These are phyloP conservation scores for Colletotrichum brevisporum DNA, from an alignment of 2,329 filamentous ascomycete species.

Conservation along the genomic window DNA sequence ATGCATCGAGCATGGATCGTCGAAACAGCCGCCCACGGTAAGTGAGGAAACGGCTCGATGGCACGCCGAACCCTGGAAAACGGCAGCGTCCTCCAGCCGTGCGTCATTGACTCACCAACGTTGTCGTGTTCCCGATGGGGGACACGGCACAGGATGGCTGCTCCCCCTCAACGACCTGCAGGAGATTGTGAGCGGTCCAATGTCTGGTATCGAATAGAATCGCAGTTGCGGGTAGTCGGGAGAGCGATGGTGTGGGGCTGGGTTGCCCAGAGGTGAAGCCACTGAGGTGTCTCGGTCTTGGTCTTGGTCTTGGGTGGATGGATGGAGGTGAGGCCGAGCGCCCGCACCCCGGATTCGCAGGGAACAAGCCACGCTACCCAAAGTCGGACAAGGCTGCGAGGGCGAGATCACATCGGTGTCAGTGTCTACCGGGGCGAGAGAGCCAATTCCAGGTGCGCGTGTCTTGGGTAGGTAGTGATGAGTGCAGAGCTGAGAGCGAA, in stretches of 20 bases:
- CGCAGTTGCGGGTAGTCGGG: conserved; percentile 11
- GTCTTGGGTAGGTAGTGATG: too few species aligned
- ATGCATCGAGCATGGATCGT: conserved; percentile 10
- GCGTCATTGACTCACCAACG: conserved; percentile 11
- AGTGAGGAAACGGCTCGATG: conserved; percentile 22
- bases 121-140: conserved; percentile 16
- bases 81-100: neutral
- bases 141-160: conserved; percentile 28
- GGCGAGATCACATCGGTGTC: too few species aligned
- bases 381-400: neutral
- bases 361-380: neutral
- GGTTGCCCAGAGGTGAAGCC: neutral
- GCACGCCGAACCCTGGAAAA: conserved; percentile 20
- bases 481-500: neutral
- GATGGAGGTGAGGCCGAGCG: conserved; percentile 15
- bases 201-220: conserved; percentile 35
- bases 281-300: too few species aligned
- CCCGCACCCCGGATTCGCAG: conserved; percentile 30
- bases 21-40: conserved; percentile 3
- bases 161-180: conserved; percentile 22
- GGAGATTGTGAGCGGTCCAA: neutral
- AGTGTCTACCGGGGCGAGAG: too few species aligned
- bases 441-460: too few species aligned
- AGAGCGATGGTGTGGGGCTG: conserved; percentile 14
- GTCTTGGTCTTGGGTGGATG: neutral